Conservation (phyloP, 2,329 filamentous ascomycete genomes). For the Fusarium tricinctum region DNA sequence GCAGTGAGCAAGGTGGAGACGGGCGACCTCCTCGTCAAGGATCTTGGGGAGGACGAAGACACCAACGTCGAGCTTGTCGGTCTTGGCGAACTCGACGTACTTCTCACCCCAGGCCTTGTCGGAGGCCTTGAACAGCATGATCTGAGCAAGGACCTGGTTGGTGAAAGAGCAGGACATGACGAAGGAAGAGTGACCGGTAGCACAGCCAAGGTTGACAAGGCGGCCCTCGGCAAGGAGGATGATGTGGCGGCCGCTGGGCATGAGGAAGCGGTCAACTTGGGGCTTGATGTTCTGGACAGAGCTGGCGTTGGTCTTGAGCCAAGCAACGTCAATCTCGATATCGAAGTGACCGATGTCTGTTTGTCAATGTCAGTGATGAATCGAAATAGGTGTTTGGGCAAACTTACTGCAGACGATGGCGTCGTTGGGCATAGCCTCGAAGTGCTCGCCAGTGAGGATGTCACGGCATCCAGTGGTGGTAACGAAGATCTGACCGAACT, state of each 20-base stretch:
- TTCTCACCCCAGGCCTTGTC: slow-evolving; percentile 91
- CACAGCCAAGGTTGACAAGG: slow-evolving; percentile 99
- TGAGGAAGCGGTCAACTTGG: slow-evolving; percentile 97
- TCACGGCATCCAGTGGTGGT: slow-evolving; percentile 99
- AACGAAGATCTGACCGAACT: slow-evolving; percentile 95
- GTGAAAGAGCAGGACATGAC: slow-evolving; percentile 99
- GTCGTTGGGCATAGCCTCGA: slow-evolving; percentile 95
- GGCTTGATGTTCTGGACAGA: slow-evolving; percentile 99
- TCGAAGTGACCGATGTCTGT: slow-evolving; percentile 98
- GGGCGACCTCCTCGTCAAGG: slow-evolving; percentile 97
- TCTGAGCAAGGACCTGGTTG: slow-evolving; percentile 99
- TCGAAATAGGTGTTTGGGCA: slow-evolving; percentile 14
- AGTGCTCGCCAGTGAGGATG: slow-evolving; percentile 92
- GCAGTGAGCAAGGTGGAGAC: slow-evolving; percentile 92
- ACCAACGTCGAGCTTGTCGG: slow-evolving; percentile 88
- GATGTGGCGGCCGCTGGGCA: slow-evolving; percentile 95
- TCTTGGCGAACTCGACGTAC: slow-evolving; percentile 96
- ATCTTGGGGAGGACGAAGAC: slow-evolving; percentile 98
- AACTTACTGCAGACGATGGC: slow-evolving; percentile 94
- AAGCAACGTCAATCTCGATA: slow-evolving; percentile 99
- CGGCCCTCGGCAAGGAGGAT: slow-evolving; percentile 98
- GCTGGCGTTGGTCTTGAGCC: slow-evolving; percentile 97
- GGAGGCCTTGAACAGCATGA: slow-evolving; percentile 94
- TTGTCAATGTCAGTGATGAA: slow-evolving; percentile 22
- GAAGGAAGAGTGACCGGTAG: slow-evolving; percentile 98